Evolutionary conservation across 169 alveolate genomes (phyloP).

Genomic region (Plasmodium reichenowi): DNA sequence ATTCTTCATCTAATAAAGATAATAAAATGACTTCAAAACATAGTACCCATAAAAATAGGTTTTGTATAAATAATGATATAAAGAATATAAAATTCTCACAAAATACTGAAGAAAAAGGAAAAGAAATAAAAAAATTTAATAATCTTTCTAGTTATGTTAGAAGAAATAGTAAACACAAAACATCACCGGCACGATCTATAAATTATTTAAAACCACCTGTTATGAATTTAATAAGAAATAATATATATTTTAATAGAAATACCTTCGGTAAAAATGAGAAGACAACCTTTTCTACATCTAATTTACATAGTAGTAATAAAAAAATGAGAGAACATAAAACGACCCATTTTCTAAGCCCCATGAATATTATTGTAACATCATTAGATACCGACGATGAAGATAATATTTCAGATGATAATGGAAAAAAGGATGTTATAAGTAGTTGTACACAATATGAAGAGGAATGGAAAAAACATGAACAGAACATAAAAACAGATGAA

Average conservation of each 20-base stretch:
- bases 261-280: slow-evolving; percentile 6
- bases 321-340: slow-evolving; percentile 34
- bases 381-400: slow-evolving; percentile 51
- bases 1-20: too few relatives aligned
- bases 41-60: too few relatives aligned
- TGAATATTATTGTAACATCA: slow-evolving; percentile 61
- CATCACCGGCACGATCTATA: slow-evolving; percentile 61
- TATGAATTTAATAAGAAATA: slow-evolving; percentile 34
- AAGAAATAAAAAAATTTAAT: slow-evolving; percentile 1
- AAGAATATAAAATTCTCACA: neutral
- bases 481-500: neutral
- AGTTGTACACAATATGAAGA: too few relatives aligned
- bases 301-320: neutral
- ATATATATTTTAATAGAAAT: slow-evolving; percentile 35
- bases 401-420: neutral
- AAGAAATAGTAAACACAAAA: slow-evolving; percentile 62
- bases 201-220: slow-evolving; percentile 72
- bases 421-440: neutral
- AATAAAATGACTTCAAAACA: too few relatives aligned
- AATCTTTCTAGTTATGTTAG: slow-evolving; percentile 32
- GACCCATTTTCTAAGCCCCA: slow-evolving; percentile 23
- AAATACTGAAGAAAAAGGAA: neutral
- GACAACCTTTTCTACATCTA: neutral
- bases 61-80: too few relatives aligned
- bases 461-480: neutral